Percentiles rank a stretch among this genome's conserved stretches.
phyloP scores from a whole-genome alignment of 2,329 filamentous ascomycete genomes.

The Cercospora nicotianae region DNA sequence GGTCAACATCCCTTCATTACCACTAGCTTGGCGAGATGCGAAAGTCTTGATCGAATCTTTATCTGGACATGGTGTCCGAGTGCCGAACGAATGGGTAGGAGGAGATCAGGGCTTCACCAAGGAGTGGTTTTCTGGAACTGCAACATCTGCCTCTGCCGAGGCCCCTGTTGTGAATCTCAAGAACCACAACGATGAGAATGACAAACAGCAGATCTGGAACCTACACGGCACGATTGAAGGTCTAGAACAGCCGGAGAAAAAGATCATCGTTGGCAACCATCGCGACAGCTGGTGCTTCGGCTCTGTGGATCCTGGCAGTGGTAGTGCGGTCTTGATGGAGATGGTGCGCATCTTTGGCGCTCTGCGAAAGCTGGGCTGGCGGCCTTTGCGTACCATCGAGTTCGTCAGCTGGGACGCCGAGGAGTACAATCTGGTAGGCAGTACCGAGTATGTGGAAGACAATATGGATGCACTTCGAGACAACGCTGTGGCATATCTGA shows the following conservation, averaged over 20 bases:
- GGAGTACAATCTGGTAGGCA: constrained; percentile 91
- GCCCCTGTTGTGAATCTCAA: constrained; percentile 72
- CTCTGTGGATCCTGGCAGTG: constrained; percentile 79
- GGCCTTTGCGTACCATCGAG: constrained; percentile 88
- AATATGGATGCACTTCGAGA: constrained; percentile 70
- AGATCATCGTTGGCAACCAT: constrained; percentile 87
- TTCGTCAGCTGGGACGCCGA: constrained; percentile 96
- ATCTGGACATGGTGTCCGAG: constrained; percentile 69
- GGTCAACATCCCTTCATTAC: constrained; percentile 82
- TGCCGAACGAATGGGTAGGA: constrained; percentile 70
- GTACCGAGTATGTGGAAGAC: constrained; percentile 91
- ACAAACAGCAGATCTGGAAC: constrained; percentile 86
- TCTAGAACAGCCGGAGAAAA: constrained; percentile 79
- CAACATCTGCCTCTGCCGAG: constrained; percentile 6
- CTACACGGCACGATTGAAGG: constrained; percentile 81
- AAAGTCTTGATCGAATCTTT: constrained; percentile 74
- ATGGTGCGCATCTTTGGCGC: constrained; percentile 81
- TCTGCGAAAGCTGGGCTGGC: constrained; percentile 75
- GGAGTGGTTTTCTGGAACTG: constrained; percentile 77
- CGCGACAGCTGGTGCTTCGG: constrained; percentile 92
- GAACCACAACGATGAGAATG: constrained; percentile 83
- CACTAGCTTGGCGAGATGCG: constrained; percentile 86
- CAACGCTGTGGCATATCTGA: constrained; percentile 83
- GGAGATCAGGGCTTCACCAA: constrained; percentile 64
- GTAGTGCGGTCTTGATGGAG: constrained; percentile 89